Conservation (phyloP, 305 asterid genomes). For the Solanum hybrid region DNA sequence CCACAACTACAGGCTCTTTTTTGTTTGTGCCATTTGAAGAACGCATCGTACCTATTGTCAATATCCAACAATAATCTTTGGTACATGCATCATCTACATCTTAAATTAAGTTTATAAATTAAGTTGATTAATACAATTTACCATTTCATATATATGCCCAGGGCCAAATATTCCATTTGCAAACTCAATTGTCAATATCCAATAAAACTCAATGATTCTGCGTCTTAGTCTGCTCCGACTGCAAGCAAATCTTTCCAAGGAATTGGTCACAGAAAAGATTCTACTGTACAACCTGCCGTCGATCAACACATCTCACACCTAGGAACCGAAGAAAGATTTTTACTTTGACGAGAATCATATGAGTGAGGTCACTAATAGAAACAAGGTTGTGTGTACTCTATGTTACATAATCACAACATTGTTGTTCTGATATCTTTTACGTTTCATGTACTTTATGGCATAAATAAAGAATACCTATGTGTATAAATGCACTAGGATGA, state of each 20-base stretch:
- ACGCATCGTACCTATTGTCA: background rate
- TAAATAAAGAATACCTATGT: background rate
- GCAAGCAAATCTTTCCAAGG: background rate
- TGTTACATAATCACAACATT: background rate
- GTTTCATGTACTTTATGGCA: background rate
- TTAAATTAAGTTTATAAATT: too few species aligned
- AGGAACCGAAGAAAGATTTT: background rate
- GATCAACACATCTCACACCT: background rate
- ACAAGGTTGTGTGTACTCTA: background rate
- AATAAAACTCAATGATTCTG: too few species aligned
- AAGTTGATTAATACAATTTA: too few species aligned
- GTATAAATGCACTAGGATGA: background rate
- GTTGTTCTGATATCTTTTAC: background rate
- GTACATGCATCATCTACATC: background rate
- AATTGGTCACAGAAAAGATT: background rate
- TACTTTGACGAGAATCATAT: background rate
- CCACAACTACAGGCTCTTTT: background rate
- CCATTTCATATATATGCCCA: background rate
- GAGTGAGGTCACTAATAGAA: background rate
- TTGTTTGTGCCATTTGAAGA: background rate
- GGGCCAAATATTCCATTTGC: too few species aligned
- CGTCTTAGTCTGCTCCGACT: too few species aligned
- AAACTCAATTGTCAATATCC: too few species aligned
- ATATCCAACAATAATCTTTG: background rate
- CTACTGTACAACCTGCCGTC: background rate